A percentile compares a stretch with the other conserved stretches of the same genome.
Evolutionary conservation across 352 stramenopile species (phyloP).

Genomic region (Globisporangium viniferum): DNA sequence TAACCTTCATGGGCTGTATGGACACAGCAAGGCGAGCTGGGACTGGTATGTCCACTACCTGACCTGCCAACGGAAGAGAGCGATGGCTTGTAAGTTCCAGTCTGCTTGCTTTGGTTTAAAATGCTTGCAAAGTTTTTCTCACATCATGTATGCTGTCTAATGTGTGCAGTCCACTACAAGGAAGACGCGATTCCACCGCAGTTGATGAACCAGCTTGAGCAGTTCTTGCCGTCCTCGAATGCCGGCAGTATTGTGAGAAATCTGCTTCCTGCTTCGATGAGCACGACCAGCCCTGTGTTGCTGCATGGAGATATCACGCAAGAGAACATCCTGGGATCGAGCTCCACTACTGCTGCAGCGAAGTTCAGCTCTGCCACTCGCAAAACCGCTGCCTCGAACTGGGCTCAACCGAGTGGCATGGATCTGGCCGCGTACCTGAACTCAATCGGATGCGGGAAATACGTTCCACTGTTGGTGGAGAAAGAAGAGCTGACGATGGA

Average conservation of each 20-base stretch:
- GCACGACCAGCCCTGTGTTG: constrained; percentile 41
- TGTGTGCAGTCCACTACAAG: constrained; percentile 51
- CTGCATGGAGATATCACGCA: constrained; percentile 84
- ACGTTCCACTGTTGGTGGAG: constrained; percentile 44
- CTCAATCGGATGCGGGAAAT: constrained; percentile 51
- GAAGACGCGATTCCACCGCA: constrained; percentile 55
- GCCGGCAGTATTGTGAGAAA: constrained; percentile 25
- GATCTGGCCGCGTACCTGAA: constrained; percentile 36
- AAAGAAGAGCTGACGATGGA: constrained; percentile 56
- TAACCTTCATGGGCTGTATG: constrained; percentile 45
- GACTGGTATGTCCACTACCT: constrained; percentile 84
- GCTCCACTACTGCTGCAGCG: constrained; percentile 4
- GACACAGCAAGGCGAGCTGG: constrained; percentile 65
- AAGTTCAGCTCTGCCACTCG: background rate
- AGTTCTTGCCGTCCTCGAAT: constrained; percentile 46
- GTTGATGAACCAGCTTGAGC: constrained; percentile 55
- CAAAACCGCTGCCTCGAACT: constrained; percentile 5
- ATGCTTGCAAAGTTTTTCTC: constrained; percentile 5
- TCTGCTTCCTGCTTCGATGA: constrained; percentile 36
- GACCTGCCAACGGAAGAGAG: constrained; percentile 55
- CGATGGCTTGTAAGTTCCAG: constrained; percentile 60
- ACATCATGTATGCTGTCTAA: background rate
- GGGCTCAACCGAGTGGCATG: too few species aligned
- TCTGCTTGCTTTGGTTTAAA: background rate
- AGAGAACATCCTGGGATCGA: constrained; percentile 73